Evolutionary conservation across 495 filamentous ascomycete species (phyloP).

Genomic region (Clavariopsis aquatica): DNA sequence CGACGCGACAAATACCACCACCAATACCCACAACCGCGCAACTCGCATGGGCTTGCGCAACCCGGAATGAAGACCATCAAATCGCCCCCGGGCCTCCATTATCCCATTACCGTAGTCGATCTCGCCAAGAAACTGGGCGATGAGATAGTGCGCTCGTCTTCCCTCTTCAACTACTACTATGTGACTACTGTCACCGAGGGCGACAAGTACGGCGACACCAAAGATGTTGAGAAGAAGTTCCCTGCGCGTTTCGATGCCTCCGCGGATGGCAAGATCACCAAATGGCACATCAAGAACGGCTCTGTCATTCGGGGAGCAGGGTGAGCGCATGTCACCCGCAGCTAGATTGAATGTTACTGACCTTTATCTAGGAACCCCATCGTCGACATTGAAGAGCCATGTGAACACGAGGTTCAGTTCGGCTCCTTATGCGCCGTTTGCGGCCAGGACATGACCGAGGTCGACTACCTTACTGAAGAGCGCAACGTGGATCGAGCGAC

Average conservation of each 20-base stretch:
- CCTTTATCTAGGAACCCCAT: conserved; percentile 52
- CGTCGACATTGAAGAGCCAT: conserved; percentile 84
- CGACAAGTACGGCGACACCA: conserved; percentile 64
- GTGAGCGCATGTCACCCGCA: conserved; percentile 15
- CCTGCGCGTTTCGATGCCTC: conserved; percentile 78
- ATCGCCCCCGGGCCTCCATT: conserved; percentile 68
- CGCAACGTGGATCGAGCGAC: conserved; percentile 74
- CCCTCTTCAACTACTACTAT: conserved; percentile 83
- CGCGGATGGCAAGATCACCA: conserved; percentile 71
- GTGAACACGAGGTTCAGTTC: conserved; percentile 87
- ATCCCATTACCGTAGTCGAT: conserved; percentile 91
- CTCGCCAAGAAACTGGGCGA: conserved; percentile 77
- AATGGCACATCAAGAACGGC: conserved; percentile 75
- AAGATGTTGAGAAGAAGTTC: conserved; percentile 69
- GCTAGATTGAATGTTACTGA: conserved; percentile 32
- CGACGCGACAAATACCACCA: conserved; percentile 22
- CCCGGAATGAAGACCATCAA: conserved; percentile 47
- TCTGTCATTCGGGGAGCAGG: conserved; percentile 56
- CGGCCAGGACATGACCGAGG: conserved; percentile 96
- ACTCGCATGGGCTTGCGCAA: conserved; percentile 31
- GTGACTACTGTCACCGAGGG: conserved; percentile 73
- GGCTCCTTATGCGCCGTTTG: conserved; percentile 86
- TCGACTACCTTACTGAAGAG: conserved; percentile 60
- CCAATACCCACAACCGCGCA: conserved; percentile 4
- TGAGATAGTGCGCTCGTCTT: conserved; percentile 68